Evolutionary conservation across 2,329 filamentous ascomycete species (phyloP).

Genomic region (Apiospora pterosperma): DNA sequence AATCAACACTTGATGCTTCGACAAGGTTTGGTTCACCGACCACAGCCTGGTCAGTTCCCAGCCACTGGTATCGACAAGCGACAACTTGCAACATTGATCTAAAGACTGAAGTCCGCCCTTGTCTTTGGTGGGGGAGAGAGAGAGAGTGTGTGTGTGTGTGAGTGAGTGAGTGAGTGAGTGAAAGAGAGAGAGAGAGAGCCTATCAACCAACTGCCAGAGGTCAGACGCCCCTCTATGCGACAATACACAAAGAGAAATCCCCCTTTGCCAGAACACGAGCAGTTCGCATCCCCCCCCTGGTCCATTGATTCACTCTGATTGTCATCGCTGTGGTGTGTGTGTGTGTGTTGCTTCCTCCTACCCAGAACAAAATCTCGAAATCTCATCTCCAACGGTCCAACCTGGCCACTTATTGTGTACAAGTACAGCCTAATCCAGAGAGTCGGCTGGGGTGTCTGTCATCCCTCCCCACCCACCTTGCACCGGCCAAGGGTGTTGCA

Average conservation of each 20-base stretch:
- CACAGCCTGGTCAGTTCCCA: not conserved
- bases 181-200: not conserved
- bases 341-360: not conserved
- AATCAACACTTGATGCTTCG: not conserved
- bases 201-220: not conserved
- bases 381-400: not conserved
- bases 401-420: not conserved
- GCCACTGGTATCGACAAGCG: conserved; percentile 1
- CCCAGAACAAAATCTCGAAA: not conserved
- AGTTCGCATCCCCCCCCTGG: not conserved
- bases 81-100: not conserved
- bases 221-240: not conserved
- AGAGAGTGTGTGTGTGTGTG: not conserved
- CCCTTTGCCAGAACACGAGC: not conserved
- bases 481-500: not conserved
- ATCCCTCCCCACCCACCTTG: conserved; percentile 4
- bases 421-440: not conserved
- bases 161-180: not conserved
- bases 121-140: not conserved
- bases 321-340: not conserved
- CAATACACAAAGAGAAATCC: not conserved
- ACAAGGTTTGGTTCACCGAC: conserved; percentile 3
- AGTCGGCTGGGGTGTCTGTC: not conserved
- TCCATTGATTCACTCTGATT: not conserved
- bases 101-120: not conserved